Percentiles rank a stretch among this genome's conserved stretches.
Evolutionary conservation across 306 rosid species (phyloP).

Genomic region (Malus sieversii): DNA sequence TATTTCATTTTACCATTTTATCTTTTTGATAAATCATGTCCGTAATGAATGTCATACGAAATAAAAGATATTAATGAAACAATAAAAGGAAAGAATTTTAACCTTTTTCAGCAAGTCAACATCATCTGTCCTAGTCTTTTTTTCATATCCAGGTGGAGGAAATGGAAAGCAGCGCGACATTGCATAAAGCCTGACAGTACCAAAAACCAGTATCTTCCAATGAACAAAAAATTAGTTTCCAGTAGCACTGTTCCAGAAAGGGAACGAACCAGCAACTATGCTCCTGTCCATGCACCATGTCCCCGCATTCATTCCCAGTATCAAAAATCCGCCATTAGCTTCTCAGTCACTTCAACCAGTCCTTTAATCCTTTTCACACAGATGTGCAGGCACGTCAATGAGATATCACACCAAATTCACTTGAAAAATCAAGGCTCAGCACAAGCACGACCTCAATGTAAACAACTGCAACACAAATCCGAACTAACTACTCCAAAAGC

Average conservation of each 20-base stretch:
- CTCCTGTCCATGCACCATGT: constrained; percentile 97
- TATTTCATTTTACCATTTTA: background rate
- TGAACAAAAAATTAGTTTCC: constrained; percentile 42
- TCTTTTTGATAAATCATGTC: background rate
- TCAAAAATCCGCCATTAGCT: constrained; percentile 51
- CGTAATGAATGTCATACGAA: constrained; percentile 1
- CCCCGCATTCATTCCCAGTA: constrained; percentile 77
- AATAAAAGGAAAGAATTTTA: constrained; percentile 25
- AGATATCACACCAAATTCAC: constrained; percentile 20
- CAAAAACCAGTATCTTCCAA: constrained; percentile 36
- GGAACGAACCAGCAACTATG: constrained; percentile 75
- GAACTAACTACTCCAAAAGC: constrained; percentile 9
- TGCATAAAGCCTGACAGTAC: constrained; percentile 54
- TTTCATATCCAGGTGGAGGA: constrained; percentile 91
- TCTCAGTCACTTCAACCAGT: constrained; percentile 32
- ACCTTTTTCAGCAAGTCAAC: constrained; percentile 68
- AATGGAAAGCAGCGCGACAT: constrained; percentile 99
- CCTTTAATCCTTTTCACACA: constrained; percentile 21
- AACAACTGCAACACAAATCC: constrained; percentile 15
- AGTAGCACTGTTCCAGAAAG: constrained; percentile 45
- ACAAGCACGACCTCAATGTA: constrained; percentile 21
- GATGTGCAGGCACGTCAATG: constrained; percentile 19
- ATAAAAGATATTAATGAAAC: constrained; percentile 6
- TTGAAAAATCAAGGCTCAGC: constrained; percentile 9
- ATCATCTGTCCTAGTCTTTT: constrained; percentile 57